Conservation (phyloP, 305 asterid species). For the Solanum aculeatissimum region DNA sequence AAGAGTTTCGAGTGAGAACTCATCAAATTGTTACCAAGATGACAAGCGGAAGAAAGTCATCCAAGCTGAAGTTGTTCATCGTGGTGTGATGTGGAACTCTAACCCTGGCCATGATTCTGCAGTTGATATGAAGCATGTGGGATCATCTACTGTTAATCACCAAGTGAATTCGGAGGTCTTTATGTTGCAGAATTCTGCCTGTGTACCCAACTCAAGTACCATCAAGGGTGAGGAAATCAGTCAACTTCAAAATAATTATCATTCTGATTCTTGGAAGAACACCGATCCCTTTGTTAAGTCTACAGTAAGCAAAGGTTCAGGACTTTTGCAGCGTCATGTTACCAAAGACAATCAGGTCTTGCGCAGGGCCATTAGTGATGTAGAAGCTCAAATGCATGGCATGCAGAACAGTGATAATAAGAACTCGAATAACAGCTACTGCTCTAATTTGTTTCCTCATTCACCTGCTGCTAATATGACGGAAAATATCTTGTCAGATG, state of each 20-base stretch:
- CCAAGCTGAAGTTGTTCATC: slow-evolving; percentile 33
- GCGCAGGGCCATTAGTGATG: slow-evolving; percentile 20
- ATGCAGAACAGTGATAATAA: slow-evolving; percentile 30
- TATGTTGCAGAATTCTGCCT: slow-evolving; percentile 30
- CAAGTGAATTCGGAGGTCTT: slow-evolving; percentile 32
- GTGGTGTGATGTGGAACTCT: slow-evolving; percentile 39
- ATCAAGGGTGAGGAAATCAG: slow-evolving; percentile 26
- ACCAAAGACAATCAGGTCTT: slow-evolving; percentile 25
- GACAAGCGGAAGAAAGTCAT: slow-evolving; percentile 17
- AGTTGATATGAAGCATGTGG: slow-evolving; percentile 27
- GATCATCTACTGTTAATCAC: slow-evolving; percentile 19
- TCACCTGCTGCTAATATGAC: slow-evolving; percentile 38
- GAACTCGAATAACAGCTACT: slow-evolving; percentile 59
- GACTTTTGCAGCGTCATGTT: slow-evolving; percentile 26
- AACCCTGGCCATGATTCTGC: slow-evolving; percentile 28
- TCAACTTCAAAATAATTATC: slow-evolving; percentile 32
- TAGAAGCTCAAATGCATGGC: slow-evolving; percentile 24
- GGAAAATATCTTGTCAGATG: slow-evolving; percentile 44
- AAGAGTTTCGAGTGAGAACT: slow-evolving; percentile 20
- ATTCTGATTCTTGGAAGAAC: slow-evolving; percentile 50
- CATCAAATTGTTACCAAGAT: slow-evolving; percentile 25
- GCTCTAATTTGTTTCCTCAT: slow-evolving; percentile 47
- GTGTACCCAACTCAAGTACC: slow-evolving; percentile 24
- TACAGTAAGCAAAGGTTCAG: slow-evolving; percentile 36
- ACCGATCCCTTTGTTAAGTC: slow-evolving; percentile 28